Percentiles rank a stretch among this genome's conserved stretches.
Evolutionary conservation across 2,329 filamentous ascomycete species (phyloP).

Genomic region (Ceratocystis albifundus): DNA sequence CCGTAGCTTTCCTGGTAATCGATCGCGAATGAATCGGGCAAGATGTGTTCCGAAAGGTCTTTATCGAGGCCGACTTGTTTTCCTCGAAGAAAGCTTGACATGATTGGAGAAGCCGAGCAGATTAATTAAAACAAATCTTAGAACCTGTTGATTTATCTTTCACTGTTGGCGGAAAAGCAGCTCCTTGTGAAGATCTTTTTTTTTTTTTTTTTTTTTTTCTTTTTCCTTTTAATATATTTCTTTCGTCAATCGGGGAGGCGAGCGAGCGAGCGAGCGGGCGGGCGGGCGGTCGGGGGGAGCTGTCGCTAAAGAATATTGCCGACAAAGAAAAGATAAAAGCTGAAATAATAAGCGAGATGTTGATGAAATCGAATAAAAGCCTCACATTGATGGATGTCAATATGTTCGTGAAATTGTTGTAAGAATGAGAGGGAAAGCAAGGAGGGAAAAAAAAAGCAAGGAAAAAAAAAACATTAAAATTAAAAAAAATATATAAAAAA

Average conservation of each 20-base stretch:
- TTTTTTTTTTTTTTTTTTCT: no score
- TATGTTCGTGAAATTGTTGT: background rate
- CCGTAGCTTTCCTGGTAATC: constrained; percentile 78
- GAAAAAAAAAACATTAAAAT: background rate
- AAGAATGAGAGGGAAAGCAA: background rate
- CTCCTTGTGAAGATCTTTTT: background rate
- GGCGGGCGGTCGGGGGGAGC: no score
- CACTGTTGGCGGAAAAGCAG: background rate
- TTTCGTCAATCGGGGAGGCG: background rate
- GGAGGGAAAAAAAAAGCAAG: background rate
- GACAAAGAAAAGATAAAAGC: background rate
- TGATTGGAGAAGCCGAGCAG: constrained; percentile 57
- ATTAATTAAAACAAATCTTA: constrained; percentile 78
- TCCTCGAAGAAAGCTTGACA: constrained; percentile 79
- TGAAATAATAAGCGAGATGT: background rate
- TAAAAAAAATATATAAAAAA: no score
- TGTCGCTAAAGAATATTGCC: background rate
- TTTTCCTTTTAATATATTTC: background rate
- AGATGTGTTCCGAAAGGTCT: constrained; percentile 74
- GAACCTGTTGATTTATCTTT: constrained; percentile 43
- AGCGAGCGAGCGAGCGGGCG: no score
- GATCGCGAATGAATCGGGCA: constrained; percentile 64
- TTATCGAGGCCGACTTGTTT: constrained; percentile 90
- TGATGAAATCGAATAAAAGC: background rate
- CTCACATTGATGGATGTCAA: background rate